Evolutionary conservation across 2,329 filamentous ascomycete species (phyloP), one percentile per base, ranked within the genome.

Genomic region (Cercospora berteroae): DNA sequence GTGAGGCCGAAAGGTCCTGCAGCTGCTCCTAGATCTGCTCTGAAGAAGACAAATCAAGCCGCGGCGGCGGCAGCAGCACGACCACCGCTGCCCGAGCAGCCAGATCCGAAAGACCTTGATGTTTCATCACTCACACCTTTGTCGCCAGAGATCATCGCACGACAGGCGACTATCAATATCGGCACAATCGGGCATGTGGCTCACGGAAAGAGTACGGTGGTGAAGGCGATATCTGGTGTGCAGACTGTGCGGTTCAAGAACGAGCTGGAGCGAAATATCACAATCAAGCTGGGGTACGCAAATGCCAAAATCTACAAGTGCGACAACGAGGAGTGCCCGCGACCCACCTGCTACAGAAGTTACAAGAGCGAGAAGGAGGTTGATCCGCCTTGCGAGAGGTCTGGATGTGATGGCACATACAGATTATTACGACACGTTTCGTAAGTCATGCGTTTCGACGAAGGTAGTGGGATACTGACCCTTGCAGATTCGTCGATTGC

Each of bases 271-370:
- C 88, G 95, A 78, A 99, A 99, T 82, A 99, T 99, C 78, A 99
- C 95, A 77, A 99, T 99, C 86, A 99, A 99, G 89, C 88, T 99
- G 77, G 95, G 95, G 80, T 99, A 99, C 81, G 95, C 95, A 80
- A 99, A 99, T 81, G 95, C 95, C 76, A 98, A 99, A 84, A 94
- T 99, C 81, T 99, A 98, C 89, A 92, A 97, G 86, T 99, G 95
- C 82, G 93, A 97, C 82, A 97, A 92, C 82, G 80, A 84, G 63
- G 90, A 91, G 73, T 99, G 95, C 84, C 95, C 95, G 68, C 88
- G 95, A 76, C 95, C 95, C 71, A 94, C 91, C 74, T 98, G 94
- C 87, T 99, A 94, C 85, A 88, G 91, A 81, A 97, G 93, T 82
- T 99, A 92, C 86, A 97, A 96, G 88, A 97, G 93, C 81, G 94